These are phyloP conservation scores for Leccinum truebloodii DNA, from an alignment of 768 basidiomycete genomes.

Conservation along the genomic window DNA sequence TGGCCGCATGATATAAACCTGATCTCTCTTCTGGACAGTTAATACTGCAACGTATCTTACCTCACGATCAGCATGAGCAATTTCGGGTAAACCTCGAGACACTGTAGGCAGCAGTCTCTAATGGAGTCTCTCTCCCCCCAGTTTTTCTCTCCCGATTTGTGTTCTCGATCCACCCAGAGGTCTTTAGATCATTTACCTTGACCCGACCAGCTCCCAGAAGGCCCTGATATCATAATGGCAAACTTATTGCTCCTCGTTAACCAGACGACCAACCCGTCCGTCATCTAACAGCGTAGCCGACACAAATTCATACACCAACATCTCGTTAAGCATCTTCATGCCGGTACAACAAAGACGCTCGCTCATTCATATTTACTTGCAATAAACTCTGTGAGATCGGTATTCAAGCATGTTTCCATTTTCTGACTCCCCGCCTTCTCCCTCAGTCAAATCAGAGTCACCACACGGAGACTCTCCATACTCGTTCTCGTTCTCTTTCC, in stretches of 20 bases:
- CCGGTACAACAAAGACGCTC: conserved; percentile 16
- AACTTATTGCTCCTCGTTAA: conserved; percentile 44
- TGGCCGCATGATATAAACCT: background rate
- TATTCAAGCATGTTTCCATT: conserved; percentile 1
- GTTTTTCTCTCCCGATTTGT: conserved; percentile 42
- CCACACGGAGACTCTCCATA: conserved; percentile 18
- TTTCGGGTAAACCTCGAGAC: conserved; percentile 6
- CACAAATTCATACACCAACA: conserved; percentile 48
- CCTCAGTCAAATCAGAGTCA: conserved; percentile 33
- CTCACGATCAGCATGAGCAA: conserved; percentile 12
- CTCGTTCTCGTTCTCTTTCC: conserved; percentile 29
- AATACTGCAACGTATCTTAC: background rate
- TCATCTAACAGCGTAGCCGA: conserved; percentile 32
- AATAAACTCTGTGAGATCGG: too few species aligned
- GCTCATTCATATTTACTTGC: background rate
- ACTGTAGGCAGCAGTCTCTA: conserved; percentile 35
- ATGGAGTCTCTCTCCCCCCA: conserved; percentile 39
- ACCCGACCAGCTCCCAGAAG: conserved; percentile 45
- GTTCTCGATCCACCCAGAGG: background rate
- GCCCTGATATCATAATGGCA: conserved; percentile 48
- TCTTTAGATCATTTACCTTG: background rate
- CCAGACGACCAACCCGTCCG: conserved; percentile 42
- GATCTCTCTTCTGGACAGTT: background rate
- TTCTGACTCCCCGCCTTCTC: conserved; percentile 3
- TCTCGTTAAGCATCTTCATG: conserved; percentile 69